phyloP scores from a whole-genome alignment of 805 yeast species.

The Cyberlindnera veronae region DNA sequence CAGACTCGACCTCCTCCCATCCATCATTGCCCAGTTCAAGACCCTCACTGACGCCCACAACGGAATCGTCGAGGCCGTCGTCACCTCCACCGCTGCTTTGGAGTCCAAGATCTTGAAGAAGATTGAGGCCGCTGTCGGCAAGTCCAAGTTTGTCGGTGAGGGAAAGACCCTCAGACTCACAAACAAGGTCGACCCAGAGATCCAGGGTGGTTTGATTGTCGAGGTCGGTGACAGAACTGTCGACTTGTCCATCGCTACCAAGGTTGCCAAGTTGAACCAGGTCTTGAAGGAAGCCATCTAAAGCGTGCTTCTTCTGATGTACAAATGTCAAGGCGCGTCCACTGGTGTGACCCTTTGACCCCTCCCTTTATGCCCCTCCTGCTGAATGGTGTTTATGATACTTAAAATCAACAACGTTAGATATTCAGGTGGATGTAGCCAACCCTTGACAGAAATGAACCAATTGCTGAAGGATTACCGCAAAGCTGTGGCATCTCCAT shows the following conservation, averaged over 20 bases:
- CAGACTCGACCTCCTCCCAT: conserved; percentile 70
- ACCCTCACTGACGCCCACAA: conserved; percentile 82
- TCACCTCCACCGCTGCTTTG: conserved; percentile 82
- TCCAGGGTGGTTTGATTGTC: conserved; percentile 92
- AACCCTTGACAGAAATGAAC: not conserved
- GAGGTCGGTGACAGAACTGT: conserved; percentile 97
- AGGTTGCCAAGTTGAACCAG: conserved; percentile 85
- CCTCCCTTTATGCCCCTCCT: not conserved
- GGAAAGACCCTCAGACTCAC: conserved; percentile 82
- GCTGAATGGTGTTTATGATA: conserved; percentile 10
- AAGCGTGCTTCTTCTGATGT: no score
- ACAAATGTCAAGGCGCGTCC: no score
- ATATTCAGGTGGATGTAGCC: no score
- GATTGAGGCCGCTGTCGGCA: conserved; percentile 72
- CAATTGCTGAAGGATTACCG: not conserved
- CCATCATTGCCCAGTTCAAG: conserved; percentile 67
- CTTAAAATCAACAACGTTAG: not conserved
- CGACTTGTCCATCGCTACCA: conserved; percentile 82
- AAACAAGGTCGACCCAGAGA: conserved; percentile 83
- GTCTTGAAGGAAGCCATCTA: conserved; percentile 83
- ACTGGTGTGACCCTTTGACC: not conserved
- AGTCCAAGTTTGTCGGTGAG: conserved; percentile 76
- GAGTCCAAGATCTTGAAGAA: conserved; percentile 77
- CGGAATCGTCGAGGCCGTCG: conserved; percentile 90
- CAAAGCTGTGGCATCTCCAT: no score